phyloP scores from a whole-genome alignment of 78 protist species.

The Dictyostelium firmibasis region DNA sequence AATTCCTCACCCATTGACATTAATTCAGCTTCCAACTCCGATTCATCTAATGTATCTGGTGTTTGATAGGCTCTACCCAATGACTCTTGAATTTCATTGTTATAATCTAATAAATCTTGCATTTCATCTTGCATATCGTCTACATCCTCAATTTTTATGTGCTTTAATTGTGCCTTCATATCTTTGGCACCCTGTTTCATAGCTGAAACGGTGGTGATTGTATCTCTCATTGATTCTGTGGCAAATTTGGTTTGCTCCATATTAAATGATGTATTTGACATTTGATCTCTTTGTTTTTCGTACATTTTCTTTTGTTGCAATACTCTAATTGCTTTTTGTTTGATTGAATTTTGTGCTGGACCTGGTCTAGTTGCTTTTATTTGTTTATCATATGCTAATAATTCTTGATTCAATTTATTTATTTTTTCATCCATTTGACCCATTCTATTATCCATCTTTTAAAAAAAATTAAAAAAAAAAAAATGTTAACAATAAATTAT shows the following conservation, averaged over 20 bases:
- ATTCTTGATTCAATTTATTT: constrained; percentile 78
- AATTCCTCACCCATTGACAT: constrained; percentile 83
- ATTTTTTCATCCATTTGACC: constrained; percentile 85
- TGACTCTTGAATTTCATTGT: constrained; percentile 85
- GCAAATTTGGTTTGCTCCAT: constrained; percentile 89
- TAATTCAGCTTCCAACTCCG: constrained; percentile 87
- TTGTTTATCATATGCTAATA: constrained; percentile 73
- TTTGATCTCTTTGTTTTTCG: constrained; percentile 86
- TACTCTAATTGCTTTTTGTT: constrained; percentile 83
- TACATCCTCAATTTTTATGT: constrained; percentile 77
- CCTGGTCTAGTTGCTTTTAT: constrained; percentile 80
- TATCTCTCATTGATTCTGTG: constrained; percentile 83
- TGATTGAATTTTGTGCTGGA: constrained; percentile 77
- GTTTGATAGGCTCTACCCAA: constrained; percentile 84
- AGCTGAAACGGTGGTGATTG: constrained; percentile 80
- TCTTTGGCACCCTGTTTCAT: constrained; percentile 85
- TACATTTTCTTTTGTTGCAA: constrained; percentile 86
- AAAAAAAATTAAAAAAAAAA: neutral
- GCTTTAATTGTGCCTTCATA: constrained; percentile 83
- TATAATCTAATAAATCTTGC: constrained; percentile 85
- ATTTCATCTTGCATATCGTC: constrained; percentile 90
- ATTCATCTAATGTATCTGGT: constrained; percentile 85
- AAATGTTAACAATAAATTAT: neutral
- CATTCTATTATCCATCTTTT: constrained; percentile 78
- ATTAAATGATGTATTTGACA: constrained; percentile 87